Evolutionary conservation across 495 filamentous ascomycete genomes (phyloP), one percentile per base, ranked within the genome.

Genomic region (Aspergillus carlsbadensis): DNA sequence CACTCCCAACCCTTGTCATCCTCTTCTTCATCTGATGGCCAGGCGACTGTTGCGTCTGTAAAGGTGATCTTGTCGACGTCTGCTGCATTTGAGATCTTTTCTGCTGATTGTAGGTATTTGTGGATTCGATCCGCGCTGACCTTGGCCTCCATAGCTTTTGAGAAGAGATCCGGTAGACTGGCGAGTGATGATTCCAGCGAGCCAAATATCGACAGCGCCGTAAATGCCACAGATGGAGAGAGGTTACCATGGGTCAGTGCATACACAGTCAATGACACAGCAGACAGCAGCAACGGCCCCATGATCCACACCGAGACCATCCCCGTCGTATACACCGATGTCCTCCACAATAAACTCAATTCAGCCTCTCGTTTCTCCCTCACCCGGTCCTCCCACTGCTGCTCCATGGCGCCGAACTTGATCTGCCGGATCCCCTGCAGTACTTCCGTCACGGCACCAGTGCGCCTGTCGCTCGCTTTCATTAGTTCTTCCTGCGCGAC

Each of bases 391-490:
- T 92, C 81, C 91, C 91, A 96, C 57, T 88, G 83, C 14, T 74
- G 67, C 64, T 96, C 91, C n/a, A 90, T 68, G 10, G 90, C 90
- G 0, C 88, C 89, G 60, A 96, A 92, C 61, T 96, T 96, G 66
- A 96, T 90, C 65, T 95, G 91, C 6, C 91, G 81, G 52, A 96
- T 93, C 45, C 87, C 91, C 58, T 89, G 85, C 0, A 96, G 71
- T 1, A 88, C 90, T 66, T 96, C 91, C 0, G 88, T 89, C 11
- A 96, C 79, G 1, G 92, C 78, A 0, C 80, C 84, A 78, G 92
- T 83, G 64, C 93, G 93, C 41, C 82, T 75, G 67, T 96, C 91
- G 52, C 89, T 78, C 10, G 85, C 73, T 64, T 88, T 90, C 91
- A 95, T 95, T 41, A 95, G 70, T 13, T 77, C 74, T 53, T 87